Conservation (phyloP, 768 basidiomycete genomes). For the Steccherinum ochraceum region DNA sequence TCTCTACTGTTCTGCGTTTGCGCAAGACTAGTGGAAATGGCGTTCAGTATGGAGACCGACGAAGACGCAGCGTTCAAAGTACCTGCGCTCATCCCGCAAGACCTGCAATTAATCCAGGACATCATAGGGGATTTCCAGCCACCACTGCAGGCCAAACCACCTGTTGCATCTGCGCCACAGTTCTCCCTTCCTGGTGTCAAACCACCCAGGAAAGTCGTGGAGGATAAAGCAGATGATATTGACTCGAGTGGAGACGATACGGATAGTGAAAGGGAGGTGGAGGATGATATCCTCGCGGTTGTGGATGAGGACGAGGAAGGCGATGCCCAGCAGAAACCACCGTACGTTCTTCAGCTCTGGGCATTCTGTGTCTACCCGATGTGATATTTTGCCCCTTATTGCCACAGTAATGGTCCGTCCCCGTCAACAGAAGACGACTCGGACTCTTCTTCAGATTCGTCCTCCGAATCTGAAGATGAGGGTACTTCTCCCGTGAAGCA, state of each 20-base stretch:
- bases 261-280: constrained; percentile 70
- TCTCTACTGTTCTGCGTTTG: too few relatives aligned
- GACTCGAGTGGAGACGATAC: constrained; percentile 42
- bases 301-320: constrained; percentile 34
- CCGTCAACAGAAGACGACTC: constrained; percentile 21
- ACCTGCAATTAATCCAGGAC: constrained; percentile 68
- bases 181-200: too few relatives aligned
- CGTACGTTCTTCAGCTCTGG: too few relatives aligned
- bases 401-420: background rate
- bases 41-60: too few relatives aligned
- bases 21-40: too few relatives aligned
- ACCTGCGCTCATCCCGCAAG: constrained; percentile 61
- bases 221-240: constrained; percentile 36
- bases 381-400: background rate
- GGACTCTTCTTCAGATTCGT: constrained; percentile 19
- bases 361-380: background rate
- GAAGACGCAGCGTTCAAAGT: constrained; percentile 61
- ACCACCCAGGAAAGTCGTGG: background rate
- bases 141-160: constrained; percentile 6
- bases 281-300: constrained; percentile 45
- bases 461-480: constrained; percentile 25
- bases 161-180: background rate
- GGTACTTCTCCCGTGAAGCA: background rate
- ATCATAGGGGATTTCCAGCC: constrained; percentile 38
- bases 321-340: background rate